Base-by-base conservation (phyloP, 2,329 filamentous ascomycete species). In the Exophiala aquamarina region DNA sequence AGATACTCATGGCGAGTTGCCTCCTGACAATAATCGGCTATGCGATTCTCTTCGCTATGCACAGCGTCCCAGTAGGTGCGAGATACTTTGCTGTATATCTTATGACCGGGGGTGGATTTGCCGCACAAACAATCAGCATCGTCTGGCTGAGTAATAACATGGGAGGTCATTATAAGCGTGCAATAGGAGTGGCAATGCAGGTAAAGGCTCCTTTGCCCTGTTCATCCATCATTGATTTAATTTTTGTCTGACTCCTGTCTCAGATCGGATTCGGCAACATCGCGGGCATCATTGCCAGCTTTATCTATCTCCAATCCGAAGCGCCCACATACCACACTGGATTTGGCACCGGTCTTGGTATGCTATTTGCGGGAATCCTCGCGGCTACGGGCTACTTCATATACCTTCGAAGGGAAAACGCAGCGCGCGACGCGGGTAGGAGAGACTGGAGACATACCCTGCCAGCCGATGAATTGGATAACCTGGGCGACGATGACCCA, bases 241-340 rank as follows among this genome's bases (percentile, higher is more conserved):
- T n/a, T n/a, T n/a, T n/a, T n/a, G n/a, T n/a, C n/a, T n/a, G n/a
- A n/a, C n/a, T n/a, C 0, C 66, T 85, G 9, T n/a, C n/a, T n/a
- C 52, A 60, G 32, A 54, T 64, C 14, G 57, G 55, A 7, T 33
- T 63, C 6, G 63, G 63, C 9, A 65, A 64, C 26, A 33, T 57
- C 3, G 60, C 59, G 11, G 59, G 65, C 35, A 52, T 69, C 7
- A 60, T 69, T 19, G 65, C 63, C 3, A 66, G 63, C 38, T 68
- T 68, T 50, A 66, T 72, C 38, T 72, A 68, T 50, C 55, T 69
- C 4, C 55, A 57, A 4, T 52, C 45, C 13, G 54, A 68, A 44
- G 62, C 55, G 0, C 68, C 70, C 1, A 50, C 31, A 9, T 72
- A 70, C 51, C 60, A 54, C 1, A 62, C 64, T 0, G 70, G 69